These are phyloP conservation scores for Arctium lappa DNA, from an alignment of 129 eudicot species.

Conservation along the genomic window DNA sequence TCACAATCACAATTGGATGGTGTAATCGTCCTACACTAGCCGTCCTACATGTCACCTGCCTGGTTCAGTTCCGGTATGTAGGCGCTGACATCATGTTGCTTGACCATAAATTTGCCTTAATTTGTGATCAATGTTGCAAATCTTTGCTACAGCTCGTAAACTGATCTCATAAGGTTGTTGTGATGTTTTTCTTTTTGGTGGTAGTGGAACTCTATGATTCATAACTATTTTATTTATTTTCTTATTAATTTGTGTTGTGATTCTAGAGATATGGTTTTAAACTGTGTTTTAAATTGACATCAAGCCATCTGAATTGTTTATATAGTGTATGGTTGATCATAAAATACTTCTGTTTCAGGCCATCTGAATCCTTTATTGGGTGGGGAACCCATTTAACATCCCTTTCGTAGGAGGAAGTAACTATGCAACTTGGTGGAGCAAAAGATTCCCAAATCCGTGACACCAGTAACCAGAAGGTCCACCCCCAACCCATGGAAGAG, in stretches of 20 bases:
- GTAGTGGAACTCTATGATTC: slow-evolving; percentile 1
- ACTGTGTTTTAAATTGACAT: neutral
- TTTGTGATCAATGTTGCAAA: neutral
- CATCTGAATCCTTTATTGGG: slow-evolving; percentile 19
- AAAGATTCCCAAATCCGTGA: slow-evolving; percentile 57
- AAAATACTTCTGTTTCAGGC: neutral
- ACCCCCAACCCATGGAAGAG: slow-evolving; percentile 99
- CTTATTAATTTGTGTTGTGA: neutral
- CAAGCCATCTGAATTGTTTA: neutral
- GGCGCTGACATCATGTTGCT: neutral
- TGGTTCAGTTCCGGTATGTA: slow-evolving; percentile 89
- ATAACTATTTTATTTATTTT: neutral
- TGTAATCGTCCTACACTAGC: slow-evolving; percentile 46
- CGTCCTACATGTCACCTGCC: slow-evolving; percentile 77
- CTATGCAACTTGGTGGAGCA: slow-evolving; percentile 90
- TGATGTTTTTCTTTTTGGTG: neutral
- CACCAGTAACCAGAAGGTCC: slow-evolving; percentile 78
- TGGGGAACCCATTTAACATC: slow-evolving; percentile 17
- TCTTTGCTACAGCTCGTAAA: neutral
- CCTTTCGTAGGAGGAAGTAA: slow-evolving; percentile 42
- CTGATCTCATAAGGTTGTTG: neutral
- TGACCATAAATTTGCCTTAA: slow-evolving; percentile 4
- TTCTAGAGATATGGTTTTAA: neutral
- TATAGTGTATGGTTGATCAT: neutral
- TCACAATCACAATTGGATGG: slow-evolving; percentile 33